A percentile compares a stretch with the other conserved stretches of the same genome.
These are phyloP conservation scores for Eutrema heterophyllum DNA, from an alignment of 345 rosid species.

Conservation along the genomic window DNA sequence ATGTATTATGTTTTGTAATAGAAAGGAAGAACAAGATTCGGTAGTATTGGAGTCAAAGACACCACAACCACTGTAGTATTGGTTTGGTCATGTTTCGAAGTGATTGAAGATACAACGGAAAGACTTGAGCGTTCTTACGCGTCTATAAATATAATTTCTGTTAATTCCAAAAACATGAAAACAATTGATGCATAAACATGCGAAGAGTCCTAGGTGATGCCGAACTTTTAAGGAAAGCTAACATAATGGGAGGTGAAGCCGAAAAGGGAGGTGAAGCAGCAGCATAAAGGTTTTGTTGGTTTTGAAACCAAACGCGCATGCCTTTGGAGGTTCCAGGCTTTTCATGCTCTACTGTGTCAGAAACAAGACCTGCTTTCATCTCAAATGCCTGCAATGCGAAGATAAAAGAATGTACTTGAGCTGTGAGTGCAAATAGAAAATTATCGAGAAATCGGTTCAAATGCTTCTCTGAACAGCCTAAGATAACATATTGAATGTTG, in stretches of 20 bases:
- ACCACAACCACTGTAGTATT: not conserved
- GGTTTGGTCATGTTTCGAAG: not conserved
- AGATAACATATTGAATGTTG: not conserved
- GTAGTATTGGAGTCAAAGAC: not conserved
- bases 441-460: not conserved
- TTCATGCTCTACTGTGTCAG: conserved; percentile 13
- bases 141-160: not conserved
- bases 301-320: not conserved
- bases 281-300: conserved; percentile 12
- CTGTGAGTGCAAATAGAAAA: not conserved
- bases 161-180: not conserved
- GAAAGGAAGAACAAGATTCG: not conserved
- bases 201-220: not conserved
- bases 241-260: not conserved
- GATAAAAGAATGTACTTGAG: not conserved
- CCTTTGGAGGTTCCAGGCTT: conserved; percentile 16
- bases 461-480: not conserved
- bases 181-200: conserved; percentile 3
- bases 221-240: not conserved
- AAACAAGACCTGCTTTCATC: conserved; percentile 3
- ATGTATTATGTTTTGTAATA: not conserved
- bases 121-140: not conserved
- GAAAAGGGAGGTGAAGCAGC: not conserved
- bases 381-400: conserved; percentile 25
- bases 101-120: conserved; percentile 1